phyloP scores from a whole-genome alignment of 257 asterid genomes.

The Rubia yunnanensis region DNA sequence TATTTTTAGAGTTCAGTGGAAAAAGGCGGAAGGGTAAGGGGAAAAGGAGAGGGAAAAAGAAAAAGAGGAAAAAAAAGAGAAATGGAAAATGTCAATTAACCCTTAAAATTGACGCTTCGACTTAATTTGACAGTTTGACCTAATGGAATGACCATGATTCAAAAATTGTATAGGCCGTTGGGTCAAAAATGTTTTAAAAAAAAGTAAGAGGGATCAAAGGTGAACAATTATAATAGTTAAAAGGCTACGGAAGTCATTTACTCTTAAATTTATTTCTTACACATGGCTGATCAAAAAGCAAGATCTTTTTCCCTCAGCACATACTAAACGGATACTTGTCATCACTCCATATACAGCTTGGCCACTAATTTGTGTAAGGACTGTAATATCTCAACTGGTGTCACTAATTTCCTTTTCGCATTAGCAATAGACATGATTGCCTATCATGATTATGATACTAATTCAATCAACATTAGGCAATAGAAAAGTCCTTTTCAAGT shows the following conservation, averaged over 20 bases:
- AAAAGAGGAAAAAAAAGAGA: too few species aligned
- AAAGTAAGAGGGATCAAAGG: too few species aligned
- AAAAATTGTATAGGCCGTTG: too few species aligned
- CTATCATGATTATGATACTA: slow-evolving; percentile 3
- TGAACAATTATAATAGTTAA: too few species aligned
- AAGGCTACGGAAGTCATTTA: too few species aligned
- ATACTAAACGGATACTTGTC: slow-evolving; percentile 6
- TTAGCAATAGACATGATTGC: neutral
- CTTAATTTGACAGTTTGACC: too few species aligned
- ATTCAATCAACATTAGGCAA: neutral
- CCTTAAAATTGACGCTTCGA: too few species aligned
- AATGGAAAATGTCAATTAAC: too few species aligned
- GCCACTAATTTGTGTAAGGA: slow-evolving; percentile 19
- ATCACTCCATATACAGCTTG: neutral
- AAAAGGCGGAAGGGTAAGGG: too few species aligned
- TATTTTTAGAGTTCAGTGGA: neutral
- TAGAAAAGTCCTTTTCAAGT: slow-evolving; percentile 14
- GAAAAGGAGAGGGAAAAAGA: too few species aligned
- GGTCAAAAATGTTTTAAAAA: too few species aligned
- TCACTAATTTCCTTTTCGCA: neutral
- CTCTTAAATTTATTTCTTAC: neutral
- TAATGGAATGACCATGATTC: too few species aligned
- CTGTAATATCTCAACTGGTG: slow-evolving; percentile 11
- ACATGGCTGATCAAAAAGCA: neutral
- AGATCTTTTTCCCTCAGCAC: neutral